phyloP scores from a whole-genome alignment of 1,284 basidiomycete species.

The Fistulinella cinereoalba region DNA sequence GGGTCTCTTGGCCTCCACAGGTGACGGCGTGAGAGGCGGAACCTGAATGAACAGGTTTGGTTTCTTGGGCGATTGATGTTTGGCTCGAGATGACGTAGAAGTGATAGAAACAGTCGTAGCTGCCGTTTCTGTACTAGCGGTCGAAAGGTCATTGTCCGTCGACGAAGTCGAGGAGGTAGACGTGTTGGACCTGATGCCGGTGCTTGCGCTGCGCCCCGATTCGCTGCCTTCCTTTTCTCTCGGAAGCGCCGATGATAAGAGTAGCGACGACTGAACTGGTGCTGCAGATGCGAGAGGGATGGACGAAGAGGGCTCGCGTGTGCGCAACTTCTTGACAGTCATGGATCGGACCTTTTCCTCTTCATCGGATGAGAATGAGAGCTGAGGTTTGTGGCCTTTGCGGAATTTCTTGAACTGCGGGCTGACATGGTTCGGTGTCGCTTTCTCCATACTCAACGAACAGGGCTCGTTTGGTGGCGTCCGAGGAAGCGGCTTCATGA shows the following conservation, averaged over 20 bases:
- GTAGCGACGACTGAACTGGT: slow-evolving; percentile 16
- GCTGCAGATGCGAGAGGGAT: slow-evolving; percentile 3
- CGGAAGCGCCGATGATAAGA: slow-evolving; percentile 22
- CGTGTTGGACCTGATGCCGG: slow-evolving; percentile 19
- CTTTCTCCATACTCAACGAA: slow-evolving; percentile 14
- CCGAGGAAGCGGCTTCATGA: slow-evolving; percentile 13
- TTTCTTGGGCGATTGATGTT: slow-evolving; percentile 20
- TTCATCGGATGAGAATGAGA: slow-evolving; percentile 67
- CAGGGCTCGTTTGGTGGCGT: slow-evolving; percentile 26
- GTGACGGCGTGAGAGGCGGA: slow-evolving; percentile 16
- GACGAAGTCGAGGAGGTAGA: slow-evolving; percentile 32
- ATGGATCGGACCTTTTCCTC: slow-evolving; percentile 64
- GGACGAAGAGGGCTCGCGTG: slow-evolving; percentile 32
- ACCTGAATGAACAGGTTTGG: slow-evolving; percentile 11
- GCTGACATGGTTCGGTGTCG: slow-evolving; percentile 21
- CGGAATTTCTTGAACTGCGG: slow-evolving; percentile 22
- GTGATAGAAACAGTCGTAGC: slow-evolving; percentile 29
- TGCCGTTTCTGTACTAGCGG: slow-evolving; percentile 34
- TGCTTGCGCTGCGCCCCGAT: slow-evolving; percentile 15
- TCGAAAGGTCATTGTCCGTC: slow-evolving; percentile 35
- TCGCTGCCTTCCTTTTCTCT: slow-evolving; percentile 14
- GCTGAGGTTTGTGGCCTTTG: slow-evolving; percentile 33
- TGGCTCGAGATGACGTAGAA: slow-evolving; percentile 20
- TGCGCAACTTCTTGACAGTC: slow-evolving; percentile 61
- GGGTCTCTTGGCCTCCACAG: slow-evolving; percentile 24